These are phyloP conservation scores for Colletotrichum horii DNA, from an alignment of 2,329 filamentous ascomycete species.

Conservation along the genomic window DNA sequence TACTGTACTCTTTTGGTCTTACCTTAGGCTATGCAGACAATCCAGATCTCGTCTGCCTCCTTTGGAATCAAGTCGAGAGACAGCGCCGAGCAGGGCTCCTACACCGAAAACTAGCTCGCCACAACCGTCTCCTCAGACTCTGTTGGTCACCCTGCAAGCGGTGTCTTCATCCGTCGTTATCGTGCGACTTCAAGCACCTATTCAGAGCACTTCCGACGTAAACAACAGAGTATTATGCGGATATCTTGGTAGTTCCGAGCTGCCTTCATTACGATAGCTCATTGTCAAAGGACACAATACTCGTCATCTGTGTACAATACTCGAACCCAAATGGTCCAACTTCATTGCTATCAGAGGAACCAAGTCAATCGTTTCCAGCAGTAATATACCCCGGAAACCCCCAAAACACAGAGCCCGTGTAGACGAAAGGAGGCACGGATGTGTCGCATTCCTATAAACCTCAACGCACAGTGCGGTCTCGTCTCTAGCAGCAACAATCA, in stretches of 20 bases:
- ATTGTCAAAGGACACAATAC: accelerated
- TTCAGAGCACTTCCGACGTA: background rate
- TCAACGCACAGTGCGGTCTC: accelerated
- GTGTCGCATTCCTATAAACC: accelerated
- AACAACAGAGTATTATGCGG: no score
- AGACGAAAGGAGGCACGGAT: accelerated
- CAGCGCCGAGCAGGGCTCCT: accelerated
- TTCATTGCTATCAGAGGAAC: background rate
- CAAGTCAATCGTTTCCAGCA: accelerated
- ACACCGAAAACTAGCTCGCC: accelerated
- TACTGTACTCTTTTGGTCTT: accelerated
- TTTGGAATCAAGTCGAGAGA: background rate
- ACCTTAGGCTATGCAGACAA: background rate
- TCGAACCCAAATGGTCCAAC: no score
- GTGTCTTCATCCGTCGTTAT: accelerated
- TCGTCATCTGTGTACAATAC: no score
- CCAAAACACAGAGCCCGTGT: background rate
- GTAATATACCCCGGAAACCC: accelerated
- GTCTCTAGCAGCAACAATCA: no score
- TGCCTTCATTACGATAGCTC: no score
- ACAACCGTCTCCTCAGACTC: accelerated
- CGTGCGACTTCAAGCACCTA: accelerated
- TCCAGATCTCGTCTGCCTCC: no score
- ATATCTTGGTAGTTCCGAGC: no score
- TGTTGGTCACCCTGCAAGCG: accelerated